Conservation (phyloP, 208 protist species). For the Trypanosoma rangeli region DNA sequence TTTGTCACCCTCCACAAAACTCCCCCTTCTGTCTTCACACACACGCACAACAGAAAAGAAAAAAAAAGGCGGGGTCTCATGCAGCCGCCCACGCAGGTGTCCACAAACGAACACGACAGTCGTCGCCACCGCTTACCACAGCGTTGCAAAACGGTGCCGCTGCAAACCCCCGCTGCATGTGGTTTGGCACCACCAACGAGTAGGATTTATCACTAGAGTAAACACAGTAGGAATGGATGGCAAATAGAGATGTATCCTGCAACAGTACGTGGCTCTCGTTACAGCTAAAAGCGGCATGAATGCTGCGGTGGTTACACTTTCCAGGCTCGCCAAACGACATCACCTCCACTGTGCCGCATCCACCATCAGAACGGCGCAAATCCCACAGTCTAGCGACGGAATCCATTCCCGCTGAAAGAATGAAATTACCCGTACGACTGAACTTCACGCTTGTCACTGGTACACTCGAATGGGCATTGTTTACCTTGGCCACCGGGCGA, state of each 20-base stretch:
- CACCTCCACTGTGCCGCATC: constrained; percentile 42
- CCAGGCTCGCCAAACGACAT: constrained; percentile 71
- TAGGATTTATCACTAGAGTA: constrained; percentile 65
- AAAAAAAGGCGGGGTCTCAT: constrained; percentile 12
- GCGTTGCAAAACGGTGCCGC: constrained; percentile 52
- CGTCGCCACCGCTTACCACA: constrained; percentile 78
- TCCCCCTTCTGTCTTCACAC: constrained; percentile 17
- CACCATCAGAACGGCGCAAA: constrained; percentile 42
- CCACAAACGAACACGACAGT: constrained; percentile 81
- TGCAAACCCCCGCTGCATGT: constrained; percentile 64
- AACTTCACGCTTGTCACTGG: constrained; percentile 80
- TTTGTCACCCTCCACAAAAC: background rate
- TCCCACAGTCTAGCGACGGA: constrained; percentile 81
- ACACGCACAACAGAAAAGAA: constrained; percentile 4
- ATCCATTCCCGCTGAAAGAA: constrained; percentile 87
- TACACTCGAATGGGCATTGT: constrained; percentile 68
- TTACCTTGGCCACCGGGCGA: constrained; percentile 48
- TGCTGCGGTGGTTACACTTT: constrained; percentile 79
- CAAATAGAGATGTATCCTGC: constrained; percentile 58
- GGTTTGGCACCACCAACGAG: constrained; percentile 55
- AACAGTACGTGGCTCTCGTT: constrained; percentile 77
- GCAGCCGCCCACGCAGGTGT: constrained; percentile 63
- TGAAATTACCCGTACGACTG: constrained; percentile 75
- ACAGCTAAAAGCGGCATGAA: constrained; percentile 61
- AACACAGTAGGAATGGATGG: constrained; percentile 69